These are phyloP conservation scores for Aaosphaeria arxii DNA, from an alignment of 2,329 filamentous ascomycete genomes.

Conservation along the genomic window DNA sequence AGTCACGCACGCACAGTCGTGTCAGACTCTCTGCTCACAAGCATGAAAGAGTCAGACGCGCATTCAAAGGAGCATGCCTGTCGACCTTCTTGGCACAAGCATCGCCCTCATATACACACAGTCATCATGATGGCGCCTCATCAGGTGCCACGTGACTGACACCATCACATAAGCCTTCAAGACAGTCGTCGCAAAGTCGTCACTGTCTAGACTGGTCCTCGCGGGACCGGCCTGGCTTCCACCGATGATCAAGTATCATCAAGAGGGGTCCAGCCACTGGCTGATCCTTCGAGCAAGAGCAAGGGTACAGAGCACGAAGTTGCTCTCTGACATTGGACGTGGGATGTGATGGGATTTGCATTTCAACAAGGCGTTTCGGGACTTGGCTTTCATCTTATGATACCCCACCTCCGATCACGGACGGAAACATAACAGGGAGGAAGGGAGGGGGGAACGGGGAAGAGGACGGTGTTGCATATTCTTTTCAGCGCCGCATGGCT, in stretches of 20 bases:
- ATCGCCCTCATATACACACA: too few relatives aligned
- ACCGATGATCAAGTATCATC: too few relatives aligned
- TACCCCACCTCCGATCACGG: slow-evolving; percentile 15
- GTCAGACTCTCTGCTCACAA: slow-evolving; percentile 15
- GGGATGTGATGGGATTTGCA: slow-evolving; percentile 14
- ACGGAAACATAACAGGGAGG: not conserved
- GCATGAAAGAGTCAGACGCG: too few relatives aligned
- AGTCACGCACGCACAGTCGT: slow-evolving; percentile 2
- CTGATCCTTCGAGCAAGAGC: not conserved
- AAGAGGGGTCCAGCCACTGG: not conserved
- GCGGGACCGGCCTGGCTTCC: too few relatives aligned
- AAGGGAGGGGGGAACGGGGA: slow-evolving; percentile 2
- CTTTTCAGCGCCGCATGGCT: slow-evolving; percentile 19
- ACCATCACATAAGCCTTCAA: too few relatives aligned
- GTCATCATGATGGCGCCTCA: too few relatives aligned
- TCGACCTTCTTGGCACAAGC: too few relatives aligned
- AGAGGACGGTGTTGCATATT: slow-evolving; percentile 14
- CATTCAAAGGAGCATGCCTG: too few relatives aligned
- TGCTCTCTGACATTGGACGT: not conserved
- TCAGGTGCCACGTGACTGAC: too few relatives aligned
- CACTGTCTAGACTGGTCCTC: too few relatives aligned
- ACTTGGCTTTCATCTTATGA: slow-evolving; percentile 1
- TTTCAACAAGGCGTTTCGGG: slow-evolving; percentile 2
- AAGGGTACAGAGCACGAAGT: not conserved
- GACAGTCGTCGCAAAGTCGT: too few relatives aligned